These are phyloP conservation scores for Kwoniella mangroviensis DNA, from an alignment of 768 basidiomycete genomes.

Conservation along the genomic window DNA sequence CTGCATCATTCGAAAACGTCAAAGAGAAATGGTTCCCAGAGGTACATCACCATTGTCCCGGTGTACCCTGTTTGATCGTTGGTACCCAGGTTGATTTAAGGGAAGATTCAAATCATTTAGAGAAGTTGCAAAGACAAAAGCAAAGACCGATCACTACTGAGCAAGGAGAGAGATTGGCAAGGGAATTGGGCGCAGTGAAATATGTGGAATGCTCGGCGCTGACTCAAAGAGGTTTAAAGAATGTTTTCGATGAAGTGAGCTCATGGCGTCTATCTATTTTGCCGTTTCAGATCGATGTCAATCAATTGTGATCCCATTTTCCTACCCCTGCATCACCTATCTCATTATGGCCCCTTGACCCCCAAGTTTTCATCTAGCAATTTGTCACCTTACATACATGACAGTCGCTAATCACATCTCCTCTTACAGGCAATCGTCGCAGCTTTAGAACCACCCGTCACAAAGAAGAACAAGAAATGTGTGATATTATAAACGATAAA, in stretches of 20 bases:
- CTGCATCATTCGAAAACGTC: conserved; percentile 99
- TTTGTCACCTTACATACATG: no score
- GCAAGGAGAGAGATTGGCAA: conserved; percentile 90
- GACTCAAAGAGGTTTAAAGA: conserved; percentile 99
- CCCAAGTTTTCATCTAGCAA: no score
- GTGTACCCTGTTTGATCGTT: conserved; percentile 97
- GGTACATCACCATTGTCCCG: conserved; percentile 99
- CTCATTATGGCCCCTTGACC: no score
- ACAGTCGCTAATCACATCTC: background rate
- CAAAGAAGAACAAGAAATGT: conserved; percentile 81
- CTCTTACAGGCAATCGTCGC: conserved; percentile 91
- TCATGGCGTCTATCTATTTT: background rate
- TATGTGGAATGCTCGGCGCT: conserved; percentile 99
- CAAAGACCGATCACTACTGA: conserved; percentile 88
- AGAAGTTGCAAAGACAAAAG: conserved; percentile 95
- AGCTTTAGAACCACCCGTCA: conserved; percentile 93
- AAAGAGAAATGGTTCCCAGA: conserved; percentile 99
- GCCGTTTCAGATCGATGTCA: conserved; percentile 20
- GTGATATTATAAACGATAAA: conserved; percentile 70
- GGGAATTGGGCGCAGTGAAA: conserved; percentile 97
- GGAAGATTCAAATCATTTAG: conserved; percentile 88
- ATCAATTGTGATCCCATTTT: no score
- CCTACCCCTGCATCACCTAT: no score
- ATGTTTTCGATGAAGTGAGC: conserved; percentile 98
- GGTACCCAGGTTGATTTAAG: conserved; percentile 97